phyloP scores from a whole-genome alignment of 2,329 filamentous ascomycete species.

The Mycosphaerella sp. region DNA sequence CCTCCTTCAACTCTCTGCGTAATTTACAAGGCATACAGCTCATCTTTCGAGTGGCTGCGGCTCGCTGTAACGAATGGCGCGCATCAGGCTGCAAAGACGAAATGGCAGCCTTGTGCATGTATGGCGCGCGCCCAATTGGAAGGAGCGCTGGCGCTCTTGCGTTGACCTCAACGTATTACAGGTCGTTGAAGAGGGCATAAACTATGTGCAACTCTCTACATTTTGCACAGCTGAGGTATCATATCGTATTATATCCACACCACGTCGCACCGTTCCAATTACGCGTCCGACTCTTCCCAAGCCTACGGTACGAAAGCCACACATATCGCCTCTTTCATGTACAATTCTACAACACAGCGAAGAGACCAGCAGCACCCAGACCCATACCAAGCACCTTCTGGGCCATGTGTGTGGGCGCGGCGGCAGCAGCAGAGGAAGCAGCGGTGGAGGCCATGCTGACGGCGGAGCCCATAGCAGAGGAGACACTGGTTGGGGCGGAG shows the following conservation, averaged over 20 bases:
- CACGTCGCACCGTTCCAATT: not conserved
- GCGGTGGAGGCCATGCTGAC: not conserved
- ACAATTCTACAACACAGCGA: constrained; percentile 4
- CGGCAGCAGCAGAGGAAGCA: constrained; percentile 4
- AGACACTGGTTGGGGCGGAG: not conserved
- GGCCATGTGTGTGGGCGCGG: constrained; percentile 9
- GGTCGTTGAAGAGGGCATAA: no score
- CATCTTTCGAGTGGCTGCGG: no score
- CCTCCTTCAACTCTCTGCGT: no score
- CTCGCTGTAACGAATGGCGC: no score
- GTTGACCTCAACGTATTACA: no score
- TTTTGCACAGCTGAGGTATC: no score
- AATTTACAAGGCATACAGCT: no score
- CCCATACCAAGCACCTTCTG: constrained; percentile 14
- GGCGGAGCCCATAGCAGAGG: not conserved
- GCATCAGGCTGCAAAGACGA: no score
- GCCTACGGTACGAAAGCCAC: not conserved
- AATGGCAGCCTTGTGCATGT: no score
- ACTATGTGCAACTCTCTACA: no score
- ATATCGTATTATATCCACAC: not conserved
- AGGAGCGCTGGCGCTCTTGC: no score
- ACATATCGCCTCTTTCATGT: not conserved
- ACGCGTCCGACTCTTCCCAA: not conserved
- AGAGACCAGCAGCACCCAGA: constrained; percentile 13
- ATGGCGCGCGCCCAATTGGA: no score